Base-by-base conservation (phyloP, 345 rosid genomes). In the Cardamine chenopodiifolia region DNA sequence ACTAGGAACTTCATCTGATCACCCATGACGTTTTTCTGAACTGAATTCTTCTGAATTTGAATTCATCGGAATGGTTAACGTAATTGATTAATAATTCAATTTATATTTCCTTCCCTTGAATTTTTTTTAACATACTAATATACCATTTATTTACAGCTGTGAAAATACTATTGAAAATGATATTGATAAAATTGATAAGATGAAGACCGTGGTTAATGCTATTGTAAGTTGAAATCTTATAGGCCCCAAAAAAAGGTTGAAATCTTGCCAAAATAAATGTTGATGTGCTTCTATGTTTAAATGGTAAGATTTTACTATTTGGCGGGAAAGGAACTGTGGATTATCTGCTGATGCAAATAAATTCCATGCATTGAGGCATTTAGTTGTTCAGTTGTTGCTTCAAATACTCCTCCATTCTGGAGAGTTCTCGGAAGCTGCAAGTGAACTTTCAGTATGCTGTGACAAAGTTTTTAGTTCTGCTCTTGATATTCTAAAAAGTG, bases 361-460 rank as follows among this genome's bases (percentile, higher is more conserved):
- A 76, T 71, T 80, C 75, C 96, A 74, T 80, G 85, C 94, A 5
- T 48, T 90, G 84, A 89, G 93, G 82, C 87, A 86, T 76, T 83
- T 92, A 78, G 85, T 90, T 62, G 89, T 86, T 76, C 97, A 90
- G 82, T 73, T 96, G 77, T 82, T 92, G 64, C 94, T 96, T 68
- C 98, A 96, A 81, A 85, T 85, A 74, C 93, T 96, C 49, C 92
- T 90, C 66, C 90, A 79, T 62, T 98, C 99, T n/a, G 98, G 82
- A 29, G 97, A 92, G 78, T 90, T 89, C 66, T 82, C 70, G 0
- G 97, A 87, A 78, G 86, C 93, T 23, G 86, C 87, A n/a, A 83
- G 85, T 61, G 97, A 96, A 75, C 90, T 96, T 48, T 61, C 87
- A 68, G 90, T 92, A 72, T 96, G 97, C 62, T 96, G 94, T 71